A percentile compares a stretch with the other conserved stretches of the same genome.
phyloP scores from a whole-genome alignment of 2,329 filamentous ascomycete genomes.

The Tolypocladium amazonense region DNA sequence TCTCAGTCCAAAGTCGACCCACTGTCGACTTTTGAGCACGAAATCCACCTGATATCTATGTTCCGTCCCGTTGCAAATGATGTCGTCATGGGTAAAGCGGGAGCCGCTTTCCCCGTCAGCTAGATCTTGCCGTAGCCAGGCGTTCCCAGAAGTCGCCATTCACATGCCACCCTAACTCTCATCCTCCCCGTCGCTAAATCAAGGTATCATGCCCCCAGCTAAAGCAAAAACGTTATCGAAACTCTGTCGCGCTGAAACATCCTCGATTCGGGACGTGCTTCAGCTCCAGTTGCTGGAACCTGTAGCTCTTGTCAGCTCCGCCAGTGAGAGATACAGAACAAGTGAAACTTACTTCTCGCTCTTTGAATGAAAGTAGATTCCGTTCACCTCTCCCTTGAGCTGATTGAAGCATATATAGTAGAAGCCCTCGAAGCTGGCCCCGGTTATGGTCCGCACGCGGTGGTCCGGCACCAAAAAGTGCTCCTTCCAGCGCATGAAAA shows the following conservation, averaged over 20 bases:
- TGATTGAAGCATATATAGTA: constrained; percentile 99
- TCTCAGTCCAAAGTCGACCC: background rate
- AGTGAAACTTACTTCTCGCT: constrained; percentile 73
- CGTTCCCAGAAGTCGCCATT: background rate
- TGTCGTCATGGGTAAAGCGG: background rate
- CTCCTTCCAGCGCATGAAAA: constrained; percentile 99
- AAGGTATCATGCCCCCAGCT: constrained; percentile 2
- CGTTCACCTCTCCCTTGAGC: constrained; percentile 71
- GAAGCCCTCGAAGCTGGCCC: constrained; percentile 95
- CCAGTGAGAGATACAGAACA: background rate
- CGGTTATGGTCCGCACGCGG: constrained; percentile 77
- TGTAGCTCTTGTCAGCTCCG: constrained; percentile 20
- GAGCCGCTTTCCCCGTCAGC: background rate
- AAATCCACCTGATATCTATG: background rate
- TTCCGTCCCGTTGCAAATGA: background rate
- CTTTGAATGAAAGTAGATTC: constrained; percentile 96
- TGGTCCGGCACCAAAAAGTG: constrained; percentile 96
- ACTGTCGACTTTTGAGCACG: background rate
- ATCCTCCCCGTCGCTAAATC: constrained; percentile 2
- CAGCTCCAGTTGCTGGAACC: constrained; percentile 86
- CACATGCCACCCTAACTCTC: background rate
- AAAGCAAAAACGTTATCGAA: constrained; percentile 30
- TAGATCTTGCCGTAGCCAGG: background rate
- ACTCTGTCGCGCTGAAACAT: constrained; percentile 80
- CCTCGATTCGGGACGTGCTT: constrained; percentile 79